These are phyloP conservation scores for Plasmodium relictum DNA, from an alignment of 169 alveolate genomes.

Conservation along the genomic window DNA sequence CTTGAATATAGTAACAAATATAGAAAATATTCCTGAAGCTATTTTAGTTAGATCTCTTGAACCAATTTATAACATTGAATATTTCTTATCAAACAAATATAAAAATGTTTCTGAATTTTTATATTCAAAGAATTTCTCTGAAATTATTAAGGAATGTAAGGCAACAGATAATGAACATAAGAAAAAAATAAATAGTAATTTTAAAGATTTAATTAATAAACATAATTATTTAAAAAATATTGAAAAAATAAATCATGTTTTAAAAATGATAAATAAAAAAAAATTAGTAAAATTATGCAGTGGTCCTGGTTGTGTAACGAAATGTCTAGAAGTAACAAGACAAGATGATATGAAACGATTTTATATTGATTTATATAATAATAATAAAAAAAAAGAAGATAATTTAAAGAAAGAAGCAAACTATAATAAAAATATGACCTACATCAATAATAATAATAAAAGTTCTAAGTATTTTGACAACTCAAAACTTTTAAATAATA, in stretches of 20 bases:
- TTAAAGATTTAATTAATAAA: neutral
- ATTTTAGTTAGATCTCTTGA: constrained; percentile 78
- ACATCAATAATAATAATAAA: neutral
- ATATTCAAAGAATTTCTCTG: neutral
- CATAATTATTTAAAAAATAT: constrained; percentile 4
- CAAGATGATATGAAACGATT: constrained; percentile 41
- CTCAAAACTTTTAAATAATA: neutral
- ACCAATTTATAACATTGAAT: constrained; percentile 34
- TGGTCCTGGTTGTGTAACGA: constrained; percentile 82
- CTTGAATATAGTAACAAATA: constrained; percentile 77
- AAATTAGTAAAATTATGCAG: constrained; percentile 50
- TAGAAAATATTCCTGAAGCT: constrained; percentile 75
- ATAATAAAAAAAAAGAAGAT: neutral
- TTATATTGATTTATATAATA: neutral
- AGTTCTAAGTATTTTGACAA: neutral
- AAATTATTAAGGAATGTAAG: neutral
- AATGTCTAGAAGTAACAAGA: constrained; percentile 58
- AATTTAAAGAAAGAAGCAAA: neutral
- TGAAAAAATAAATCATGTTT: constrained; percentile 5
- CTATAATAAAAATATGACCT: neutral
- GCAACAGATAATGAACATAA: neutral
- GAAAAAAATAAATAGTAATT: neutral
- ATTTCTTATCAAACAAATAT: constrained; percentile 25
- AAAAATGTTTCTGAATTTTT: constrained; percentile 3
- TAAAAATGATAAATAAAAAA: constrained; percentile 32